Conservation (phyloP, 1,139 yeast genomes). For the Diutina siamensis region DNA sequence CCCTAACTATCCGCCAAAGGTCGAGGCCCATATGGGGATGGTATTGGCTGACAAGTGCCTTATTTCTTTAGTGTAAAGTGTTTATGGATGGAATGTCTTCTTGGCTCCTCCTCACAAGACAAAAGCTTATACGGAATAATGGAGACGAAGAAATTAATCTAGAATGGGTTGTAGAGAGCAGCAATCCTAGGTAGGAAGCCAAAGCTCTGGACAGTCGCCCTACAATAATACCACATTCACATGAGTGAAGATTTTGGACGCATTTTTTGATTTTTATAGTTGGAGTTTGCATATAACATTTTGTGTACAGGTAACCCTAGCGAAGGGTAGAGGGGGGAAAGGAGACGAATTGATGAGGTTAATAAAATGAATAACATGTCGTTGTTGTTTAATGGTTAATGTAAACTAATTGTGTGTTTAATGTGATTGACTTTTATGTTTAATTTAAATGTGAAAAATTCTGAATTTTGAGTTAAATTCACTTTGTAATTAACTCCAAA, state of each 20-base stretch:
- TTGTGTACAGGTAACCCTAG: not conserved
- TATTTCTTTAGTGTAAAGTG: no score
- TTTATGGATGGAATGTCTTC: no score
- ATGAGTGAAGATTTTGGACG: not conserved
- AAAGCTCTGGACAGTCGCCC: conserved; percentile 1
- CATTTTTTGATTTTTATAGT: not conserved
- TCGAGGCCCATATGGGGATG: conserved; percentile 5
- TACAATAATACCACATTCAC: conserved; percentile 4
- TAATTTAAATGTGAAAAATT: no score
- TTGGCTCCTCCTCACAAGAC: not conserved
- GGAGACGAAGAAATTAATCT: not conserved
- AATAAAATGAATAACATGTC: no score
- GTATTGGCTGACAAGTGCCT: not conserved
- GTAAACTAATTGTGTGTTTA: no score
- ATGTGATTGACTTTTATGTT: no score
- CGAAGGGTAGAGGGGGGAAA: not conserved
- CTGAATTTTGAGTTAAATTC: no score
- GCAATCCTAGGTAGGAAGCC: not conserved
- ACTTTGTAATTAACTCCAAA: no score
- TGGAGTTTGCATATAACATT: not conserved
- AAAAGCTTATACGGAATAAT: not conserved
- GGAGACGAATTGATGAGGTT: no score
- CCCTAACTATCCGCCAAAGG: not conserved
- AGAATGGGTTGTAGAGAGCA: conserved; percentile 6
- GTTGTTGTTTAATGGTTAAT: no score